phyloP scores from a whole-genome alignment of 2,329 filamentous ascomycete species.

The Ceratocystiopsis brevicomis region DNA sequence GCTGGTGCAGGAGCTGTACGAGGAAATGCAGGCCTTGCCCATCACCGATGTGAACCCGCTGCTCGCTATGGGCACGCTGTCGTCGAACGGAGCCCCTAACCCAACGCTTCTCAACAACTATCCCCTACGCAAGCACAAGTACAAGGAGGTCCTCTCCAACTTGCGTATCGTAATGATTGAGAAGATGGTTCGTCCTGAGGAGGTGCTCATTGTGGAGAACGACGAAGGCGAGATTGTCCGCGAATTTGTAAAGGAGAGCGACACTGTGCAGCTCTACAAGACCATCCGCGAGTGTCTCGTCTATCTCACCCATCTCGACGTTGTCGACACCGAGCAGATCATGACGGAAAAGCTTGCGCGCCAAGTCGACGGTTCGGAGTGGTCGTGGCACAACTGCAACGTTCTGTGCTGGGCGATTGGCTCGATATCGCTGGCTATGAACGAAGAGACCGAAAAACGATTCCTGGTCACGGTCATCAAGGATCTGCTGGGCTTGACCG shows the following conservation, averaged over 20 bases:
- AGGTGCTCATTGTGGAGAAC: slow-evolving; percentile 97
- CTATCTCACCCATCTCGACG: slow-evolving; percentile 91
- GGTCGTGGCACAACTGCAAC: slow-evolving; percentile 99
- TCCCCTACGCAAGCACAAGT: slow-evolving; percentile 93
- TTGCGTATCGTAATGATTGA: slow-evolving; percentile 97
- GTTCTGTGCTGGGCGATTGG: slow-evolving; percentile 98
- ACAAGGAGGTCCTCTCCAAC: slow-evolving; percentile 83
- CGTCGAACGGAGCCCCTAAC: slow-evolving; percentile 69
- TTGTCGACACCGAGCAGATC: slow-evolving; percentile 92
- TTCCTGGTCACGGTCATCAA: slow-evolving; percentile 98
- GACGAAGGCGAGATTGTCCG: slow-evolving; percentile 97
- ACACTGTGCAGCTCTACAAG: slow-evolving; percentile 98
- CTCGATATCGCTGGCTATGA: slow-evolving; percentile 97
- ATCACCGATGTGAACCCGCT: slow-evolving; percentile 77
- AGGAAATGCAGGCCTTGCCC: slow-evolving; percentile 94
- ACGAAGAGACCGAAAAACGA: slow-evolving; percentile 95
- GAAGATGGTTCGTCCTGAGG: slow-evolving; percentile 97
- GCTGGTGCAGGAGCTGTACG: slow-evolving; percentile 90
- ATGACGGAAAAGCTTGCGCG: slow-evolving; percentile 97
- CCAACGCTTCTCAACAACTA: slow-evolving; percentile 73
- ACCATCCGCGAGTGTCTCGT: slow-evolving; percentile 93
- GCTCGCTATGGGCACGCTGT: slow-evolving; percentile 56
- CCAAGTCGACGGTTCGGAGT: slow-evolving; percentile 87
- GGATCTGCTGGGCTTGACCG: slow-evolving; percentile 84
- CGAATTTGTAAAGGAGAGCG: slow-evolving; percentile 97